phyloP scores from a whole-genome alignment of 1,139 yeast genomes.

The Yamadazyma triangularis region DNA sequence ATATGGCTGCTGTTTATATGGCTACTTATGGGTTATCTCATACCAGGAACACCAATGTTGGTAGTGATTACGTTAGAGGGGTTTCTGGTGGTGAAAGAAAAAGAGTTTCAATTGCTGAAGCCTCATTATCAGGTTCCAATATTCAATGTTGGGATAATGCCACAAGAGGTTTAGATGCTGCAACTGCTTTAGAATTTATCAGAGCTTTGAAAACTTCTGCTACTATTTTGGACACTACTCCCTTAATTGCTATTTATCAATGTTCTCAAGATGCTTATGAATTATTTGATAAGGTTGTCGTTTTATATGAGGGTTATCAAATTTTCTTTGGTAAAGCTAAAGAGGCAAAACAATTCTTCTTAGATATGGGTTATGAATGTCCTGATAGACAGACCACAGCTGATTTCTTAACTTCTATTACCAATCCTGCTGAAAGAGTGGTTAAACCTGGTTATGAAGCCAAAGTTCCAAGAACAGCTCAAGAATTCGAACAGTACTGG shows the following conservation, averaged over 20 bases:
- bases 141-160: slow-evolving; percentile 69
- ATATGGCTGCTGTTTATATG: slow-evolving; percentile 38
- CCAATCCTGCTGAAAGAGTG: slow-evolving; percentile 46
- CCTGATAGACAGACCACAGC: slow-evolving; percentile 76
- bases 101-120: slow-evolving; percentile 43
- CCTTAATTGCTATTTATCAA: slow-evolving; percentile 60
- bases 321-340: slow-evolving; percentile 63
- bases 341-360: slow-evolving; percentile 39
- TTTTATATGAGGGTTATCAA: slow-evolving; percentile 73
- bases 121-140: slow-evolving; percentile 29
- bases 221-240: slow-evolving; percentile 49
- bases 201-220: slow-evolving; percentile 59
- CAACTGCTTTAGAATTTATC: slow-evolving; percentile 63
- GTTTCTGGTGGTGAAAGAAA: slow-evolving; percentile 44
- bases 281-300: slow-evolving; percentile 66
- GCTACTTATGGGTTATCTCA: slow-evolving; percentile 35
- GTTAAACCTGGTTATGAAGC: slow-evolving; percentile 49
- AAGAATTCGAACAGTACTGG: slow-evolving; percentile 69
- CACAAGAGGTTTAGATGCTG: slow-evolving; percentile 70
- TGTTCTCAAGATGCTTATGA: slow-evolving; percentile 61
- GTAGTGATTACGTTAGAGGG: slow-evolving; percentile 33
- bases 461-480: slow-evolving; percentile 63
- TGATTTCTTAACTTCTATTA: slow-evolving; percentile 59
- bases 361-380: slow-evolving; percentile 50
- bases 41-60: slow-evolving; percentile 29